A percentile compares a stretch with the other conserved stretches of the same genome.
Evolutionary conservation across 1,139 yeast genomes (phyloP).

Genomic region (Kurtzmaniella natalensis): DNA sequence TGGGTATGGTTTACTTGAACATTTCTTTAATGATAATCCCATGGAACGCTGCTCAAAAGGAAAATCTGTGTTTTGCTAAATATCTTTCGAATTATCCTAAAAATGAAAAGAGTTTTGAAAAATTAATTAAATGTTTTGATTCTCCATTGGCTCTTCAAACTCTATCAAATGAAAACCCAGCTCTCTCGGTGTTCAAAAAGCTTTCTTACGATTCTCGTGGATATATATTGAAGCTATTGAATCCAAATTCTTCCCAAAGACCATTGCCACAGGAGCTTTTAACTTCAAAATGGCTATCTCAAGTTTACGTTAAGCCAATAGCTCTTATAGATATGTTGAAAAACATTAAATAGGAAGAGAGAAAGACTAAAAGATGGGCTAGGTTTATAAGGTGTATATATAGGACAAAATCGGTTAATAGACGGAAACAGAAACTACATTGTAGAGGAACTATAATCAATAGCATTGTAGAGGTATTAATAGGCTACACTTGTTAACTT

Average conservation of each 20-base stretch:
- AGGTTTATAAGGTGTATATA: too few species aligned
- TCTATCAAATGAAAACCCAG: constrained; percentile 22
- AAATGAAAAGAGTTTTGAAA: constrained; percentile 13
- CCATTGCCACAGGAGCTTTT: constrained; percentile 23
- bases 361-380: too few species aligned
- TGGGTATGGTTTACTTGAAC: constrained; percentile 48
- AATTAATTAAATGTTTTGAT: constrained; percentile 21
- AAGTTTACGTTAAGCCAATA: constrained; percentile 40
- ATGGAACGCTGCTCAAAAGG: constrained; percentile 36
- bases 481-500: too few species aligned
- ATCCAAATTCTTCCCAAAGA: constrained; percentile 27
- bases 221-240: constrained; percentile 28
- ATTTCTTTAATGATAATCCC: constrained; percentile 43
- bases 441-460: too few species aligned
- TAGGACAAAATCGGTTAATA: too few species aligned
- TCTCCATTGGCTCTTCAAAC: constrained; percentile 9
- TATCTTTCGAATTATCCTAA: constrained; percentile 21
- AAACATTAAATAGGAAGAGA: constrained; percentile 6
- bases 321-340: constrained; percentile 23
- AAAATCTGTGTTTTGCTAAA: constrained; percentile 20
- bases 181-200: constrained; percentile 29
- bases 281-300: constrained; percentile 36
- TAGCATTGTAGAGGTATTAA: too few species aligned
- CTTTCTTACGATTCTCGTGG: constrained; percentile 38
- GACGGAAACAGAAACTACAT: too few species aligned